These are phyloP conservation scores for Neltuma alba DNA, from an alignment of 306 rosid species.

Conservation along the genomic window DNA sequence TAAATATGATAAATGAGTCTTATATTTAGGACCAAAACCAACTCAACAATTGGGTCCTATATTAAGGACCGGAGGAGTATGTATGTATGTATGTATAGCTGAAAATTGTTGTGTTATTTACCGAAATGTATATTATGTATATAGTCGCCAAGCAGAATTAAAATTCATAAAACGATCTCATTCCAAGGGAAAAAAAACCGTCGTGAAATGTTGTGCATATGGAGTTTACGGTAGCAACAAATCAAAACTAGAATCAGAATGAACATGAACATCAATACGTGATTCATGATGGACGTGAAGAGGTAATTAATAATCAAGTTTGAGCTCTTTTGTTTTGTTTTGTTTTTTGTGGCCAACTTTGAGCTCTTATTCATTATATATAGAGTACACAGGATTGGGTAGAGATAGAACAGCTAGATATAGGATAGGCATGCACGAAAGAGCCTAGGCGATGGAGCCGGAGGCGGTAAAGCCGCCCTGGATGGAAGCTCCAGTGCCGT, in stretches of 20 bases:
- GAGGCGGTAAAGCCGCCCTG: conserved; percentile 21
- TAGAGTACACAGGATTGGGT: background rate
- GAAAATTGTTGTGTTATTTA: background rate
- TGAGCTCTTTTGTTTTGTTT: too few species aligned
- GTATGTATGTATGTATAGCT: too few species aligned
- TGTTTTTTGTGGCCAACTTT: too few species aligned
- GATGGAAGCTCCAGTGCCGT: conserved; percentile 2
- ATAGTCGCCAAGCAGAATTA: background rate
- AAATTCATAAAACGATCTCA: background rate
- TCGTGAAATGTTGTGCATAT: background rate
- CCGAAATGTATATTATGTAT: background rate
- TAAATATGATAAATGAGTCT: too few species aligned
- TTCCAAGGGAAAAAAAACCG: background rate
- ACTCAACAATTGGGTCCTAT: too few species aligned
- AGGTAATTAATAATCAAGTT: background rate
- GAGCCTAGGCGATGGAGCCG: background rate
- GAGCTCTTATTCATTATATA: background rate
- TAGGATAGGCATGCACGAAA: background rate
- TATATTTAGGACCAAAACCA: too few species aligned
- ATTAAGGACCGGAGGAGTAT: too few species aligned
- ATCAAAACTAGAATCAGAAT: background rate
- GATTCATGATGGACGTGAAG: background rate
- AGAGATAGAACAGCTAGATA: too few species aligned
- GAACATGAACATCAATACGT: background rate
- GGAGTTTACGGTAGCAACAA: background rate